phyloP scores from a whole-genome alignment of 306 rosid species.

The Pterocarpus macrocarpus region DNA sequence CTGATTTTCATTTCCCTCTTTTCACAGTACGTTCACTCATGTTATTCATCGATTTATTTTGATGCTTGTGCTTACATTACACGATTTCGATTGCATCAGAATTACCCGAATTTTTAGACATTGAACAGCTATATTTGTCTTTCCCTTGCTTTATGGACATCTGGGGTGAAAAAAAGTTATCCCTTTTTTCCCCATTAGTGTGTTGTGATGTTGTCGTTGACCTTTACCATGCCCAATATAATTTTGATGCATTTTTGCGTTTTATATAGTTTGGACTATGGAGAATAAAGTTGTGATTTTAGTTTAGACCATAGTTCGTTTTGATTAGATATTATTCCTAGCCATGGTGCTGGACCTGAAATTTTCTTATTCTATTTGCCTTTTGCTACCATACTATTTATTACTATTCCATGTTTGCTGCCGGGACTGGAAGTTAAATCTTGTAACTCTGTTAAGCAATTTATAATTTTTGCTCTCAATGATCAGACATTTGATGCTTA shows the following conservation, averaged over 20 bases:
- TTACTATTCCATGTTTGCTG: not conserved
- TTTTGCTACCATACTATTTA: not conserved
- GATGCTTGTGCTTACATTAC: too few species aligned
- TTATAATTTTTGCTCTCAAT: not conserved
- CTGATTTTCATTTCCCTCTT: not conserved
- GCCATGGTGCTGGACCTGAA: conserved; percentile 8
- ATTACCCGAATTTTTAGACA: too few species aligned
- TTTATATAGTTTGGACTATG: not conserved
- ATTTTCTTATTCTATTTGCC: not conserved
- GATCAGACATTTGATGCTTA: conserved; percentile 82
- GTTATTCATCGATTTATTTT: too few species aligned
- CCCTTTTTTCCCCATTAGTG: not conserved
- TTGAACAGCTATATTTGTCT: too few species aligned
- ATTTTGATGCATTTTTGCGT: not conserved
- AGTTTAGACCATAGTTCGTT: not conserved
- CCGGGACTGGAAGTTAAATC: not conserved
- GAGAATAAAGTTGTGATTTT: conserved; percentile 15
- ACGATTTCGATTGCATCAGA: too few species aligned
- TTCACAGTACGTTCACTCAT: too few species aligned
- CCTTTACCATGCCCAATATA: not conserved
- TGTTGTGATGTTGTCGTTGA: not conserved
- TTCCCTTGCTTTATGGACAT: too few species aligned
- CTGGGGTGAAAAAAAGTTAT: not conserved
- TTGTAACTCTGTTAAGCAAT: too few species aligned
- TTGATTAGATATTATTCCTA: conserved; percentile 8